Percentiles rank a stretch among this genome's conserved stretches.
phyloP scores from a whole-genome alignment of 371 early-diverging fungal genomes.

The Furculomyces boomerangus region DNA sequence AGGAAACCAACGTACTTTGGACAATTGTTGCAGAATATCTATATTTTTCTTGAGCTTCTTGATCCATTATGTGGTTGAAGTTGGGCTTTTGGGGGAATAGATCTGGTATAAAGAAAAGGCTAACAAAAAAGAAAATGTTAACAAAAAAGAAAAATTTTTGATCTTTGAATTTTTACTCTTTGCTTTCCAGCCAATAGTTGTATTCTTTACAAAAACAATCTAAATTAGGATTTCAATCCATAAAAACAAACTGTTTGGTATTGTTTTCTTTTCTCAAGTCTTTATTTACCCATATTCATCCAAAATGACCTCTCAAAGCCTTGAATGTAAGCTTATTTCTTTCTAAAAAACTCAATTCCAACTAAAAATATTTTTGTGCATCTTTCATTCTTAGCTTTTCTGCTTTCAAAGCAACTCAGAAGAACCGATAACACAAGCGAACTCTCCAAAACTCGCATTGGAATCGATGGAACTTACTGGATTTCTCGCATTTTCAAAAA shows the following conservation, averaged over 20 bases:
- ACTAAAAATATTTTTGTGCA: too few relatives aligned
- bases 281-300: not conserved
- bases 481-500: not conserved
- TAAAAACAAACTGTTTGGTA: too few relatives aligned
- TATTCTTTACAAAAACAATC: too few relatives aligned
- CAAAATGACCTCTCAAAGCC: not conserved
- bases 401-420: not conserved
- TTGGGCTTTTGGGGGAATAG: too few relatives aligned
- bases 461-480: constrained; percentile 1
- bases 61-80: not conserved
- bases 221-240: too few relatives aligned
- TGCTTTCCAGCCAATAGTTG: too few relatives aligned
- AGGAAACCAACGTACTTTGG: not conserved
- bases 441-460: not conserved
- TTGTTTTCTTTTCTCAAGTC: not conserved
- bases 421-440: not conserved
- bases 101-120: too few relatives aligned
- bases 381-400: not conserved
- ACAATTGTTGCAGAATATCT: not conserved
- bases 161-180: too few relatives aligned
- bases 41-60: not conserved
- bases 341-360: too few relatives aligned
- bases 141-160: too few relatives aligned
- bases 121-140: too few relatives aligned
- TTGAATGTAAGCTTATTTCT: too few relatives aligned